Evolutionary conservation across 2,329 filamentous ascomycete genomes (phyloP).

Genomic region (Lachnellula hyalina): DNA sequence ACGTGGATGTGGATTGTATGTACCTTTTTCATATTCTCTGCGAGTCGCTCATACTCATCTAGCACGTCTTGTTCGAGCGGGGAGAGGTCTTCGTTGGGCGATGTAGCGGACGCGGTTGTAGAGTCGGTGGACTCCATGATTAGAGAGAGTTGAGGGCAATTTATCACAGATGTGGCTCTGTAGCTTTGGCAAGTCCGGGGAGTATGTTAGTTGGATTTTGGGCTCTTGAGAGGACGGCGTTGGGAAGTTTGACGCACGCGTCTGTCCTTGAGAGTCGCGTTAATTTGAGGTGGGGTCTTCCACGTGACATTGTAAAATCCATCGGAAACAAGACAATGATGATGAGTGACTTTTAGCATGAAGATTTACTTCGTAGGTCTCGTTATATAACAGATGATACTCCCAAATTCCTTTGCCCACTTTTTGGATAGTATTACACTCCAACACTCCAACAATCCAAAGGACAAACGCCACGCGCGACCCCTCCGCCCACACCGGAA

Average conservation of each 20-base stretch:
- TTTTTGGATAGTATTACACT: neutral
- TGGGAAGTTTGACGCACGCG: neutral
- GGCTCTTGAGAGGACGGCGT: neutral
- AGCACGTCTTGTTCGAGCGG: constrained; percentile 90
- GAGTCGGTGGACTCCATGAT: constrained; percentile 18
- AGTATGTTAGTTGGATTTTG: neutral
- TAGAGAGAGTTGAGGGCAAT: neutral
- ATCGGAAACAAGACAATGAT: too few species aligned
- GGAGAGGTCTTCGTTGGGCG: constrained; percentile 51
- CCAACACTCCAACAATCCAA: neutral
- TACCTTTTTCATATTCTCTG: constrained; percentile 89
- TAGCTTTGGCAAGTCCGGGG: neutral
- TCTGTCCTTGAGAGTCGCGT: neutral
- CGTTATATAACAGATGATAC: neutral
- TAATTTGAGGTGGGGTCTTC: neutral
- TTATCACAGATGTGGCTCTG: too few species aligned
- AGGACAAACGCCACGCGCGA: neutral
- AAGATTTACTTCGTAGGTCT: neutral
- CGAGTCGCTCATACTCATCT: constrained; percentile 83
- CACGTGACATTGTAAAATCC: neutral
- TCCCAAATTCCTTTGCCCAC: neutral
- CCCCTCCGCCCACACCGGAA: neutral
- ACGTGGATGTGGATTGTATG: constrained; percentile 6
- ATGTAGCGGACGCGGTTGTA: constrained; percentile 7
- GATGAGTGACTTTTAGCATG: neutral